Conservation (phyloP, 2,329 filamentous ascomycete genomes). For the Coniochaeta pulveracea region DNA sequence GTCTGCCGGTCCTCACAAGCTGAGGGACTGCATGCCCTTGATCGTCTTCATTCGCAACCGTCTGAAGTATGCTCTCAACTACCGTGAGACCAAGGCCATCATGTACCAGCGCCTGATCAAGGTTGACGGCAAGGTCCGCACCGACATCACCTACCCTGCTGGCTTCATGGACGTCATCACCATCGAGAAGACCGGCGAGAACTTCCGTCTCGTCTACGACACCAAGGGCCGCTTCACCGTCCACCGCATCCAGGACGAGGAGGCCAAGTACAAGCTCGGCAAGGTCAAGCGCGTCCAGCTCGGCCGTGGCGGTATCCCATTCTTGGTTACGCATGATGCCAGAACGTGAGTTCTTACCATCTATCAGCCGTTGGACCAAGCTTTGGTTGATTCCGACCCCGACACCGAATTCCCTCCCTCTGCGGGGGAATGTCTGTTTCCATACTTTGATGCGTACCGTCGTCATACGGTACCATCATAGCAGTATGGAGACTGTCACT, state of each 20-base stretch:
- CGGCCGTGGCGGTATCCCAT: constrained; percentile 99
- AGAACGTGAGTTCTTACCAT: constrained; percentile 99
- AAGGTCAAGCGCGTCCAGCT: constrained; percentile 99
- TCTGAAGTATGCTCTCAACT: constrained; percentile 99
- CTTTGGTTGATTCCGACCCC: constrained; percentile 59
- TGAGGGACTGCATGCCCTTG: constrained; percentile 95
- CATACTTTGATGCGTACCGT: no score
- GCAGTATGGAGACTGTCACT: no score
- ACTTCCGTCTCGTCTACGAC: constrained; percentile 99
- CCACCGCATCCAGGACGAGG: constrained; percentile 96
- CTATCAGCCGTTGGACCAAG: constrained; percentile 99
- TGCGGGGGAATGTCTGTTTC: constrained; percentile 3
- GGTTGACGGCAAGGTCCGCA: constrained; percentile 99
- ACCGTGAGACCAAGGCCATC: constrained; percentile 93
- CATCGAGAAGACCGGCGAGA: constrained; percentile 99
- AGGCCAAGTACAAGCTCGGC: constrained; percentile 99
- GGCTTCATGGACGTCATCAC: constrained; percentile 99
- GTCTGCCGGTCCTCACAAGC: constrained; percentile 91
- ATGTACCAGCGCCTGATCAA: constrained; percentile 99
- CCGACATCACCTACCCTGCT: constrained; percentile 91
- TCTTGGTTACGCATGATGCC: constrained; percentile 99
- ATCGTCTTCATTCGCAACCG: constrained; percentile 97
- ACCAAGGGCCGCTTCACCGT: constrained; percentile 99
- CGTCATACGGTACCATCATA: no score
- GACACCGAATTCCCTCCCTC: background rate